Evolutionary conservation across 768 basidiomycete genomes (phyloP).

Genomic region (Leccinum ochraceum): DNA sequence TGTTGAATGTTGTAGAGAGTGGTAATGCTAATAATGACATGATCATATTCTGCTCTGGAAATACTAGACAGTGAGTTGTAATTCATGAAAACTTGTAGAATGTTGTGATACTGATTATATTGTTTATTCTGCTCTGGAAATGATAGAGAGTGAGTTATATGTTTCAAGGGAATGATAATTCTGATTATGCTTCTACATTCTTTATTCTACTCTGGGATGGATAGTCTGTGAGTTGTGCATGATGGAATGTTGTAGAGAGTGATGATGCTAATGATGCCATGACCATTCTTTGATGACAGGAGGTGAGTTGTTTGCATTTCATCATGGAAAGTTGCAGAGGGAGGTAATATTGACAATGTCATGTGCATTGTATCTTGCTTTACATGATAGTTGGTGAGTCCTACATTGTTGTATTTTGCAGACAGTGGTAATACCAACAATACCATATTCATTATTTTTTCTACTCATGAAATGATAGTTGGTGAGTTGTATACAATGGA

Average conservation of each 20-base stretch:
- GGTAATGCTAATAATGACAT: not conserved
- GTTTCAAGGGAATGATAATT: not conserved
- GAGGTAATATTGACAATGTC: not conserved
- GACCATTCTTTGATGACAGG: not conserved
- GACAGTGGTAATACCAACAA: not conserved
- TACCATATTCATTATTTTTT: not conserved
- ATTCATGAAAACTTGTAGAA: not conserved
- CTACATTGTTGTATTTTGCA: not conserved
- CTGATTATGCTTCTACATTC: not conserved
- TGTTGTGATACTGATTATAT: not conserved
- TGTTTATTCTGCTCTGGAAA: not conserved
- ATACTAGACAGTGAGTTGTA: not conserved
- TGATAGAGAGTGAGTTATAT: not conserved
- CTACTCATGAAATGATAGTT: not conserved
- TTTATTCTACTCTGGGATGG: not conserved
- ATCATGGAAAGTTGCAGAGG: not conserved
- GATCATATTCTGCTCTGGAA: not conserved
- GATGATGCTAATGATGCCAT: not conserved
- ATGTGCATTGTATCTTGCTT: not conserved
- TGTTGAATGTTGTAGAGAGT: not conserved
- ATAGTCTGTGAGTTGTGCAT: not conserved
- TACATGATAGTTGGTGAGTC: not conserved
- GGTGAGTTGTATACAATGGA: not conserved
- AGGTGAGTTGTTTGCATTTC: not conserved
- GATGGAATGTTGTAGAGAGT: not conserved